phyloP scores from a whole-genome alignment of 2,329 filamentous ascomycete genomes.

The Rosellinia necatrix region DNA sequence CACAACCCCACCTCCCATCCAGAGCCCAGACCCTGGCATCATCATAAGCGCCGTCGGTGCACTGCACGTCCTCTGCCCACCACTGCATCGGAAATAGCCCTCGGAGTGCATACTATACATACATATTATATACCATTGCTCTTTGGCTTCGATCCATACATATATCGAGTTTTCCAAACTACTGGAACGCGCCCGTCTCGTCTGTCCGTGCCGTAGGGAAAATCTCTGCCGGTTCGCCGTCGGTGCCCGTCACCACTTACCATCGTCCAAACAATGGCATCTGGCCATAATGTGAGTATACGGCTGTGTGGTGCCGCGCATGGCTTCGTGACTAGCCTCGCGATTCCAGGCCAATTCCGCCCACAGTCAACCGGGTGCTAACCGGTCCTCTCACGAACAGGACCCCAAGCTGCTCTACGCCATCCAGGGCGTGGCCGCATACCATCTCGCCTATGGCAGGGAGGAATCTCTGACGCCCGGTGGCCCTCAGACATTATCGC shows the following conservation, averaged over 20 bases:
- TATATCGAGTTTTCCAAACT: too few species aligned
- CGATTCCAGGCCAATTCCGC: conserved; percentile 2
- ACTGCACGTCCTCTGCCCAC: neutral
- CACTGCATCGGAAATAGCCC: neutral
- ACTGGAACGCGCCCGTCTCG: neutral
- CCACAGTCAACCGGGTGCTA: conserved; percentile 9
- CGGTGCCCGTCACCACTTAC: neutral
- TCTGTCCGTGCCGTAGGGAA: neutral
- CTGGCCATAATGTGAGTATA: conserved; percentile 49
- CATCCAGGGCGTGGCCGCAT: conserved; percentile 86
- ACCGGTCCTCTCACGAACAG: conserved; percentile 39
- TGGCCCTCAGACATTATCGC: conserved; percentile 86
- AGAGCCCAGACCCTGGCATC: neutral
- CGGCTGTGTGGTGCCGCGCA: conserved; percentile 11
- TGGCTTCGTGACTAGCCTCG: neutral
- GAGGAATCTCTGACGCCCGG: conserved; percentile 82
- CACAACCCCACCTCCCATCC: neutral
- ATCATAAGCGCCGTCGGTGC: conserved; percentile 3
- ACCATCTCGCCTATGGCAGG: conserved; percentile 85
- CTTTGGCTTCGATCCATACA: neutral
- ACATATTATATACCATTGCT: neutral
- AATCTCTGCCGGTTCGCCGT: neutral
- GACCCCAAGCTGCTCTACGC: conserved; percentile 71
- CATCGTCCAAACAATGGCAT: conserved; percentile 45
- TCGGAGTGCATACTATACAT: neutral